Base-by-base conservation (phyloP, 805 yeast genomes). In the Cyberlindnera xishuangbannaensis region DNA sequence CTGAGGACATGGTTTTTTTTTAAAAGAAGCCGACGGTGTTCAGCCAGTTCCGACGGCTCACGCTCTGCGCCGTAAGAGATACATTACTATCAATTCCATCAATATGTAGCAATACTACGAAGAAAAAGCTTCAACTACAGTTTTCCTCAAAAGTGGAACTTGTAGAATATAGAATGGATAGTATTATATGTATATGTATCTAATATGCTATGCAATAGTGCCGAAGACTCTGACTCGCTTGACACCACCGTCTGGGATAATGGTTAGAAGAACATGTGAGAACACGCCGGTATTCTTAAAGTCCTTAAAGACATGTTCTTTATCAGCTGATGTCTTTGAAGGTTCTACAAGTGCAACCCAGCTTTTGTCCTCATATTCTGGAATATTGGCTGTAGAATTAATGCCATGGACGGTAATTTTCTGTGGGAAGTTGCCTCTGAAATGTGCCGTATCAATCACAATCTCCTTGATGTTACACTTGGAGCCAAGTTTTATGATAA, bases 161-260 rank as follows among this genome's bases (percentile, higher is more conserved):
- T n/a, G n/a, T n/a, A n/a, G n/a, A n/a, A n/a, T n/a, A n/a, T n/a
- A n/a, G n/a, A n/a, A n/a, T n/a, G n/a, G n/a, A n/a, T n/a, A n/a
- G n/a, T n/a, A n/a, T n/a, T n/a, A n/a, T n/a, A n/a, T n/a, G n/a
- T n/a, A n/a, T n/a, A n/a, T n/a, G n/a, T n/a, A n/a, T n/a, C n/a
- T n/a, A n/a, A n/a, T n/a, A n/a, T n/a, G n/a, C 33, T 30, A 43
- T 19, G 47, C 53, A 17, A 38, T 34, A 4, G 50, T 37, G 10
- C 97, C 97, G 50, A 75, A 73, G 18, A 88, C 92, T 45, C 95
- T 73, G 24, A 90, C 62, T 56, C 98, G 74, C 67, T 90, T 90
- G 36, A 87, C 85, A 40, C 98, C 98, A 31, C 98, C 98, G 55
- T 90, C 98, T 15, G 98, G 98, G 44, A 87, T 82, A 57, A 90